phyloP scores from a whole-genome alignment of 106 monocot species.

The Dioscorea zingiberensis region DNA sequence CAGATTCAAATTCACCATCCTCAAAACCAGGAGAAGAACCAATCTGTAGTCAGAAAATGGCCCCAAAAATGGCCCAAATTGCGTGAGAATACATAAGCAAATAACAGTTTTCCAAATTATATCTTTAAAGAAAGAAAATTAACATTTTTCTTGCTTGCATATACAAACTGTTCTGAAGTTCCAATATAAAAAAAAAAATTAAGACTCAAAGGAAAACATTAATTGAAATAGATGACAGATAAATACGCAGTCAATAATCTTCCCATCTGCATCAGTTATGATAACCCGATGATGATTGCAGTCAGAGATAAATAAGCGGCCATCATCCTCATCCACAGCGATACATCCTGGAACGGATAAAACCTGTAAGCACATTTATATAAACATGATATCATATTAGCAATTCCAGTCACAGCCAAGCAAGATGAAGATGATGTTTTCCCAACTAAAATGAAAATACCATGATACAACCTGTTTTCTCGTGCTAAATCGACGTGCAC shows the following conservation, averaged over 20 bases:
- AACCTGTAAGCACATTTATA: not conserved
- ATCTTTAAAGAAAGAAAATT: too few species aligned
- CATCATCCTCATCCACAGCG: conserved; percentile 74
- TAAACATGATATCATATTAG: too few species aligned
- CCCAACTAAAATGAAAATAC: too few species aligned
- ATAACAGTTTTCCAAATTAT: too few species aligned
- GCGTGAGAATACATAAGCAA: too few species aligned
- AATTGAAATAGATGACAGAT: not conserved
- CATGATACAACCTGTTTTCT: too few species aligned
- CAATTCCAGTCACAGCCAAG: not conserved
- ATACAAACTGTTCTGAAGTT: too few species aligned
- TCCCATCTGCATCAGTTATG: conserved; percentile 56
- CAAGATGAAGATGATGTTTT: too few species aligned
- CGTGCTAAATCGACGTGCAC: too few species aligned
- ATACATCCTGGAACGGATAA: conserved; percentile 48
- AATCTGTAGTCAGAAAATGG: conserved; percentile 46
- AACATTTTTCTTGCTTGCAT: too few species aligned
- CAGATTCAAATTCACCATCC: conserved; percentile 90
- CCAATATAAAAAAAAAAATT: too few species aligned
- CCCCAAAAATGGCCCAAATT: not conserved
- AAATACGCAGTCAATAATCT: conserved; percentile 76
- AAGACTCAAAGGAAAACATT: not conserved
- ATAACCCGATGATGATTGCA: conserved; percentile 86
- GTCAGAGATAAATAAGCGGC: conserved; percentile 81
- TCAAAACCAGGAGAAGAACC: conserved; percentile 86